Base-by-base conservation (phyloP, 805 yeast genomes). In the Sugiyamaella marilandica region DNA sequence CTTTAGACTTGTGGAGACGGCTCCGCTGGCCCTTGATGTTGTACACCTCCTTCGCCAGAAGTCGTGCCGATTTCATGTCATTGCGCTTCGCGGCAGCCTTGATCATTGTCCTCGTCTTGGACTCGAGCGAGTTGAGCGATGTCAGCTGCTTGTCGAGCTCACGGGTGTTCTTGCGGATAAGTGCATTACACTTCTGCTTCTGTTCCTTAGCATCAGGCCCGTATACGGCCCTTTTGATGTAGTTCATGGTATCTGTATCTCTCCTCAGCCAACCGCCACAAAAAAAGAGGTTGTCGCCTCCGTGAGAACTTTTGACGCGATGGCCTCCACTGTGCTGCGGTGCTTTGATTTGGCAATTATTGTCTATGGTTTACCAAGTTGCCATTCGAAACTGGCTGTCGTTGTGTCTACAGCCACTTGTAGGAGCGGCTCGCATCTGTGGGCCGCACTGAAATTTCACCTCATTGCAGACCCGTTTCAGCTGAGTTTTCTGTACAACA, bases 151-250 rank as follows among this genome's bases (percentile, higher is more conserved):
- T 78, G 58, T 94, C 97, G 35, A 92, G 70, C 63, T 85, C 91
- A 45, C 98, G 76, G 56, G 84, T 83, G 69, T 91, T 94, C 70
- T 85, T 86, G 53, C 98, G 83, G 41, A 92, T 77, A 18, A 89
- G 76, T 36, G 81, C 74, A 63, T 87, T 91, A 60, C 95, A 87
- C 59, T 82, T 85, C 52, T 94, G 72, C 76, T 80, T 82, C 81
- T 75, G 81, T 58, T 70, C 98, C 63, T 85, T 84, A 41, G 97
- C 97, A 65, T 91, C 97, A 0, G 98, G 97, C 0, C 99, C 99
- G 85, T 95, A 92, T 36, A 92, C 84, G 2, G 91, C 87, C 65
- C 84, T 83, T 71, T 88, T 91, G 33, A 92, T 68, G 66, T 76
- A 85, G 65, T 92, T 89, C 98, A 92, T 92, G 43, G 19, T 32